Evolutionary conservation across 371 early-diverging fungal species (phyloP), one percentile per base, ranked within the genome.

Genomic region (Saksenaea vasiformis): DNA sequence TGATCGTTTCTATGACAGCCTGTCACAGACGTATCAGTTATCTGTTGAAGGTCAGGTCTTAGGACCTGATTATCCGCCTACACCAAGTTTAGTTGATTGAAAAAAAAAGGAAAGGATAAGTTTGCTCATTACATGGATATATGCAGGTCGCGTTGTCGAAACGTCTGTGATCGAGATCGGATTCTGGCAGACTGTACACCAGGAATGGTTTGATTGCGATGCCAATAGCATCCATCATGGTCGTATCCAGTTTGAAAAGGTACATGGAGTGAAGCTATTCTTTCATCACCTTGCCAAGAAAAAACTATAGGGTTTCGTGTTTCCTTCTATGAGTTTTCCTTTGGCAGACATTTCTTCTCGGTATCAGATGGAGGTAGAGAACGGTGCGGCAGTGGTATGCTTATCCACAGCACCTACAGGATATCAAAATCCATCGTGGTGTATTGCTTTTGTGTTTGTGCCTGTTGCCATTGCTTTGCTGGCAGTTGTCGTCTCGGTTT

Each of bases 401-500:
- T 61, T 66, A 11, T 70, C 64, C 14, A 62, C 74, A n/a, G 71
- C 80, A 7, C 79, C 83, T 1, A 69, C 84, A 7, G 81, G 83
- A 15, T 86, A 80, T 39, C 75, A 78, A 34, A 64, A 80, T 63
- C 78, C 81, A 4, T 55, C 59, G 5, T 80, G 81, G 81, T 64
- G 65, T 38, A 51, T 63, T 2, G 64, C 76, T 7, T 80, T 80
- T 36, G 58, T 64, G 7, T 76, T 60, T 34, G 24, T 86, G 10
- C 84, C 86, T 7, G 61, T 82, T 2, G 76, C 71, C 11, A 70
- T 86, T 7, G 77, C 80, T 0, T 47, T 67, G 0, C 76, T 73
- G 26, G 80, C 83, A 19, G 82, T 73, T 3, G 27, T 73, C 0
- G 58, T 79, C 27, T 65, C 70, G n/a, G 54, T 72, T 10, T 58